Evolutionary conservation across 2,329 filamentous ascomycete genomes (phyloP), one percentile per base, ranked within the genome.

Genomic region (Xylaria multiplex): DNA sequence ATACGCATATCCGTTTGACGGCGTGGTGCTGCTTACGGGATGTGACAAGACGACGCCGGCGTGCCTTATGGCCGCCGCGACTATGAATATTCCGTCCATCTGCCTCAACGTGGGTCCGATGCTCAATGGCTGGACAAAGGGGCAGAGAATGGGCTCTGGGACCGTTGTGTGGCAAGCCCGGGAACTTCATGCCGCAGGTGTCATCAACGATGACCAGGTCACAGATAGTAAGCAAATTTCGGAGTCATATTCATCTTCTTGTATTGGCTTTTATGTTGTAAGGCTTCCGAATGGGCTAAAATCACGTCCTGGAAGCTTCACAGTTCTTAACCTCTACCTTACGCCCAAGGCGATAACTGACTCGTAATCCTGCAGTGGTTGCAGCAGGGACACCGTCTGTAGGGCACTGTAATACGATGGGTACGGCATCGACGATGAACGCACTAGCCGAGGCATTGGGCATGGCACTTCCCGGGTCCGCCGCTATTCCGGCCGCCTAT

Each of bases 1-100:
- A 45, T 77, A 80, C 62, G 81, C 79, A 0, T 84, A 85, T 74
- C 81, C 81, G 3, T 74, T 85, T 55, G 83, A 85, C 70, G 83
- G 83, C 24, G 80, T 85, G 24, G 83, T 85, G 16, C 73, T 85
- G 30, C 76, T 85, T 56, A 85, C 83, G 0, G 83, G 83, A 8
- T 85, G 83, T 73, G 83, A 85, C 68, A 85, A 85, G 78, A 85
- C 82, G 5, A 84, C 82, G 0, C 83, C 83, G 14, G 83, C 82
- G 14, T 81, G 78, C 58, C 73, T 85, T 53, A 85, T 85, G 83
- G 83, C 83, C 14, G 83, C 83, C 4, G 82, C 82, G 45, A 84
- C 82, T 2, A 78, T 85, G 72, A 84, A 85, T 67, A 82, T 85
- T 19, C 83, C 83, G 1, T 80, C 82, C 8, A 81, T 85, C 59